Evolutionary conservation across 345 rosid genomes (phyloP).

Genomic region (Litchi chinensis): DNA sequence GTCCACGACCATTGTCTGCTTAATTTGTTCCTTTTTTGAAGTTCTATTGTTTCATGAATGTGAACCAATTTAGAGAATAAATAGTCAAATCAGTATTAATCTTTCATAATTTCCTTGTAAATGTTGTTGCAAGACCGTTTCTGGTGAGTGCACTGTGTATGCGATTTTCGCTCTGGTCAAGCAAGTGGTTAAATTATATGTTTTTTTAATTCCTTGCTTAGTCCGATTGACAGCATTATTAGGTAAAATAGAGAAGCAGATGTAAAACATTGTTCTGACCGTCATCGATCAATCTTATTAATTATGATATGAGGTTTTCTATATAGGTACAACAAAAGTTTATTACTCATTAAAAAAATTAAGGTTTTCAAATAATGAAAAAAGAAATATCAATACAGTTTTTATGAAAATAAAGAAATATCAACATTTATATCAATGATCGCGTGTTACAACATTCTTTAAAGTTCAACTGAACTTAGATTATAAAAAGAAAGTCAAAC

Average conservation of each 20-base stretch:
- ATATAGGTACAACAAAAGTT: too few species aligned
- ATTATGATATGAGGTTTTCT: too few species aligned
- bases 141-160: background rate
- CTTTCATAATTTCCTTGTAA: background rate
- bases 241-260: background rate
- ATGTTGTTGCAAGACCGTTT: background rate
- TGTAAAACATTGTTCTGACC: background rate
- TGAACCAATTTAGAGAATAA: constrained; percentile 15
- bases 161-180: background rate
- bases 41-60: background rate
- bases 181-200: background rate
- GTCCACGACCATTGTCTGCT: background rate
- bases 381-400: too few species aligned
- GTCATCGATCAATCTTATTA: too few species aligned
- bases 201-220: background rate
- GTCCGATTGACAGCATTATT: too few species aligned
- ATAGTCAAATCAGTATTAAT: constrained; percentile 13
- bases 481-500: too few species aligned
- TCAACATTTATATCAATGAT: background rate
- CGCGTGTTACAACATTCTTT: too few species aligned
- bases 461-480: too few species aligned
- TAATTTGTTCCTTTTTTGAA: background rate
- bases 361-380: too few species aligned
- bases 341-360: too few species aligned
- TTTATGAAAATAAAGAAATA: too few species aligned